A percentile compares a stretch with the other conserved stretches of the same genome.
phyloP scores from a whole-genome alignment of 495 filamentous ascomycete genomes.

The Aspergillus carlsbadensis region DNA sequence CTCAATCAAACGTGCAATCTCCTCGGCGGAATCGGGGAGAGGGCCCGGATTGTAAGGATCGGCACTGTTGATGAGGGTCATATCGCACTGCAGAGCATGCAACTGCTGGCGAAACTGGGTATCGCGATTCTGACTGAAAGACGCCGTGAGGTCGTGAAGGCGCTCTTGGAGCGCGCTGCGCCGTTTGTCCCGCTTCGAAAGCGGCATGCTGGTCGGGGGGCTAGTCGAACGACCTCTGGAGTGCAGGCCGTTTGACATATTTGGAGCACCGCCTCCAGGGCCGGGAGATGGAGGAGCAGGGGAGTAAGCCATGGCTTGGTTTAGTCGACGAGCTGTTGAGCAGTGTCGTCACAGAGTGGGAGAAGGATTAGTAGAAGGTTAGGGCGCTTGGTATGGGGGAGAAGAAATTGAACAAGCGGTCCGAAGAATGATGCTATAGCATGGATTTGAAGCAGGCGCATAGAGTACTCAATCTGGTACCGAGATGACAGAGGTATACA shows the following conservation, averaged over 20 bases:
- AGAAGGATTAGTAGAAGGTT: conserved; percentile 1
- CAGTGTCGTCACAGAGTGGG: conserved; percentile 9
- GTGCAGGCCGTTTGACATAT: conserved; percentile 25
- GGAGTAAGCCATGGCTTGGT: conserved; percentile 37
- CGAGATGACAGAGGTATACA: neutral
- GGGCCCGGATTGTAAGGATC: conserved; percentile 73
- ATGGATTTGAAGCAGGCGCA: conserved; percentile 3
- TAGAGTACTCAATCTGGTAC: neutral
- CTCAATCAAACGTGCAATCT: conserved; percentile 63
- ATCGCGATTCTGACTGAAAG: conserved; percentile 79
- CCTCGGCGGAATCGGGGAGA: conserved; percentile 67
- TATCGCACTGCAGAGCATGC: conserved; percentile 83
- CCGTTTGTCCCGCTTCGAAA: conserved; percentile 86
- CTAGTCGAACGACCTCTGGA: conserved; percentile 37
- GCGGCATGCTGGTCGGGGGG: conserved; percentile 36
- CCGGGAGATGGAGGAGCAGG: conserved; percentile 36
- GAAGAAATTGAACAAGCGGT: neutral
- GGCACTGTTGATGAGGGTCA: conserved; percentile 78
- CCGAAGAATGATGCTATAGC: conserved; percentile 7
- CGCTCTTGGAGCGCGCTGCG: conserved; percentile 75
- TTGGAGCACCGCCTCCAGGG: conserved; percentile 21
- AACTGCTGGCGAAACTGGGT: conserved; percentile 85
- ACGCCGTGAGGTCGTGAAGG: conserved; percentile 66
- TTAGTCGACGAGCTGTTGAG: conserved; percentile 14
- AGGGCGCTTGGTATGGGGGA: conserved; percentile 10